Percentiles rank a stretch among this genome's conserved stretches.
These are phyloP conservation scores for Solanum clarkiae DNA, from an alignment of 257 asterid species.

Conservation along the genomic window DNA sequence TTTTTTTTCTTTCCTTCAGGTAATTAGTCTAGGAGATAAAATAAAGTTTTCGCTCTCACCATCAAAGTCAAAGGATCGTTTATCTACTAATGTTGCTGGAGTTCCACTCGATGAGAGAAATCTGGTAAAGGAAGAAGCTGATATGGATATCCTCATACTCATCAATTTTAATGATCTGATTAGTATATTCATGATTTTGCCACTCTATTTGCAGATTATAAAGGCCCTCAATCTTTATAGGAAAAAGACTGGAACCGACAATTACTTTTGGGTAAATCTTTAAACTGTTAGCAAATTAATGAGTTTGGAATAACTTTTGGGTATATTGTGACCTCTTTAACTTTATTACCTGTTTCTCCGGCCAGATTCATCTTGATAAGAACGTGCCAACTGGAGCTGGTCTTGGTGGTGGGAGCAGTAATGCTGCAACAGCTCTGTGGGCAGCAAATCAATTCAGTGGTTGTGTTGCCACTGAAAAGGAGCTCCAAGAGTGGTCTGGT, in stretches of 20 bases:
- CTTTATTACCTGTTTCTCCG: not conserved
- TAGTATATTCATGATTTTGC: not conserved
- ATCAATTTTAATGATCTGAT: not conserved
- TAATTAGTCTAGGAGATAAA: slow-evolving; percentile 84
- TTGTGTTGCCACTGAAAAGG: slow-evolving; percentile 70
- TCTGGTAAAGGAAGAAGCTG: slow-evolving; percentile 31
- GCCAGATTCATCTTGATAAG: slow-evolving; percentile 87
- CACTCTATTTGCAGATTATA: slow-evolving; percentile 59
- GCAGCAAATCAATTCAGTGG: slow-evolving; percentile 96
- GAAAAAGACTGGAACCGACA: slow-evolving; percentile 69
- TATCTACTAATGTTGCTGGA: slow-evolving; percentile 73
- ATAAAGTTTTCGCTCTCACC: slow-evolving; percentile 80
- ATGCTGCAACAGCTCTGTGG: slow-evolving; percentile 99
- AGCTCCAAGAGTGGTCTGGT: slow-evolving; percentile 91
- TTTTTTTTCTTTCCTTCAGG: slow-evolving; percentile 33
- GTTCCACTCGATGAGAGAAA: slow-evolving; percentile 77
- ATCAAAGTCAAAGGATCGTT: slow-evolving; percentile 62
- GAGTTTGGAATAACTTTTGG: not conserved
- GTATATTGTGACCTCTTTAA: not conserved
- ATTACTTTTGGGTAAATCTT: slow-evolving; percentile 65
- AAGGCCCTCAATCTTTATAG: slow-evolving; percentile 93
- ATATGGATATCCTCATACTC: not conserved
- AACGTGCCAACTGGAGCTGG: slow-evolving; percentile 98
- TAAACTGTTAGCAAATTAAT: not conserved
- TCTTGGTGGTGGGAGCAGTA: slow-evolving; percentile 98